Evolutionary conservation across 1,284 basidiomycete species (phyloP), one percentile per base, ranked within the genome.

Genomic region (Rhizopogon hawkerae): DNA sequence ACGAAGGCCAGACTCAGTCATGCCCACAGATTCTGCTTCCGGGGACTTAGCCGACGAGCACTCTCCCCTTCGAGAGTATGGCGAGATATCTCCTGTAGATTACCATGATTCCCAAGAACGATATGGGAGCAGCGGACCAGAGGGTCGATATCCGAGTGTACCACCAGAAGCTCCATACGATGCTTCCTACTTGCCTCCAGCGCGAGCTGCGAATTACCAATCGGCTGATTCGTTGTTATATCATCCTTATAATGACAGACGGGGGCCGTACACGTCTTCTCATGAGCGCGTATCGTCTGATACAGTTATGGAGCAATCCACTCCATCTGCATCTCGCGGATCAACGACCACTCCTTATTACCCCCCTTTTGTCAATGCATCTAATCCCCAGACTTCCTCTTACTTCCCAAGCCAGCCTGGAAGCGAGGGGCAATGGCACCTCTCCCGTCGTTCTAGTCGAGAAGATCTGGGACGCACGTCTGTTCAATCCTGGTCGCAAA

Each of bases 1-100:
- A 57, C 75, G 83, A 57, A 78, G 77, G 57, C 61, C 74, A 3
- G 81, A 84, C 53, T 60, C 65, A 36, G 58, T 52, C 14, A 38
- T 41, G 31, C 35, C 63, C 24, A 31, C 51, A 8, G 63, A 67
- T 36, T 48, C 56, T 9, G 52, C 56, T 24, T 60, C 59, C 31
- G 44, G 52, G 4, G 62, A 64, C 24, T 14, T 50, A 26, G 5
- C 49, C 2, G 66, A 67, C 13, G 63, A 66, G n/a, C 56, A 51
- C 16, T 35, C 58, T 0, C 55, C 38, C 18, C 52, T 52, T 31
- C 14, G 53, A 16, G 63, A 67, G 7, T 64, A 57, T 33, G 57
- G 52, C 26, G 66, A 68, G 23, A 45, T 55, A 9, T 68, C 66
- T 35, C 64, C 66, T n/a, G 48, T 65, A 34, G 66, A 65, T 11